Evolutionary conservation across 805 yeast genomes (phyloP), one percentile per base, ranked within the genome.

Genomic region (Blastobotrys parvus): DNA sequence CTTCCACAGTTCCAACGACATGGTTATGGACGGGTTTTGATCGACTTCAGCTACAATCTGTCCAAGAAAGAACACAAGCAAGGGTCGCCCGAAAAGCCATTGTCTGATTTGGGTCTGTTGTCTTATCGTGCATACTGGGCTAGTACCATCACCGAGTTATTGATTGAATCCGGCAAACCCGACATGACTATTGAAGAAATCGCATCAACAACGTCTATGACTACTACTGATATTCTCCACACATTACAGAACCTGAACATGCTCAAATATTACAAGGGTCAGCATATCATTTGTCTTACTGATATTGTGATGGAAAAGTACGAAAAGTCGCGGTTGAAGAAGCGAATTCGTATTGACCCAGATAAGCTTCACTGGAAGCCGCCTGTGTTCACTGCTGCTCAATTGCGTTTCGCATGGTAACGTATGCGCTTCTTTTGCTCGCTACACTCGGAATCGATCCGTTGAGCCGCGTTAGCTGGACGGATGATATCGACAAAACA

Each of bases 91-190:
- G 99, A 92, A 64, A 92, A 92, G 58, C 99, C 99, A 2, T 69
- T 92, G 18, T 85, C 95, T 0, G 98, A 92, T 71, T 71, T 92
- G 58, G 99, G 99, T 33, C 70, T 92, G 25, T 70, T 92, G 22
- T 84, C 95, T 3, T 92, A 92, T 58, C 78, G 98, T 62, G 95
- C 97, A 0, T 92, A 75, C 59, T 92, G 99, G 99, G 79, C 97
- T 0, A 97, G 92, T 55, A 80, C 90, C 0, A 70, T 92, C 46
- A 79, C 88, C 10, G 78, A 77, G 41, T 59, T 87, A 22, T 66
- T 92, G 31, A 80, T 82, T 31, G 92, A 84, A 52, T 69, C 73
- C 25, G 87, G 82, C 46, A 71, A 70, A 25, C 64, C 72, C 39
- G 75, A 68, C 19, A 75, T 81, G 39, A 82, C 94, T 2, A 88